These are phyloP conservation scores for Aspergillus versicolor DNA, from an alignment of 2,329 filamentous ascomycete genomes.

Conservation along the genomic window DNA sequence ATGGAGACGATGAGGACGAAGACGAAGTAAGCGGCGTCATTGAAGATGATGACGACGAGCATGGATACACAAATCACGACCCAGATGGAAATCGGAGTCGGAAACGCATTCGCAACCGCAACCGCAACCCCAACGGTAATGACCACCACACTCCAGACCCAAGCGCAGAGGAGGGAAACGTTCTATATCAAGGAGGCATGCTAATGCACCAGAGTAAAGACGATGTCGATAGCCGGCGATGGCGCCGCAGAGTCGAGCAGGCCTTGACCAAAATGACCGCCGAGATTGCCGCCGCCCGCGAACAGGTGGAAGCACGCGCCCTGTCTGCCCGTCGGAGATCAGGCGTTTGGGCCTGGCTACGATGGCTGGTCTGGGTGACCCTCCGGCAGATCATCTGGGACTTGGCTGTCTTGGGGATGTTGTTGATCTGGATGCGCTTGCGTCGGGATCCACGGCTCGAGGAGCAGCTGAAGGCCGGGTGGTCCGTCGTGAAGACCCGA, in stretches of 20 bases:
- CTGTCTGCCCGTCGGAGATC: constrained; percentile 68
- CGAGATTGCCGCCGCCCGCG: constrained; percentile 85
- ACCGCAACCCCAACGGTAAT: constrained; percentile 9
- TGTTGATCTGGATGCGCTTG: constrained; percentile 43
- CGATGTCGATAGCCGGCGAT: constrained; percentile 53
- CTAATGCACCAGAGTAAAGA: constrained; percentile 12
- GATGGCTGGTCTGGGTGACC: constrained; percentile 67
- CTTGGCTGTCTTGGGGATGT: constrained; percentile 50
- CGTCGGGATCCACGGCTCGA: constrained; percentile 45
- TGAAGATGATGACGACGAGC: constrained; percentile 2
- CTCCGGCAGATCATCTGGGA: constrained; percentile 76
- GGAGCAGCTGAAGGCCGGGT: constrained; percentile 33
- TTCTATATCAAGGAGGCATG: constrained; percentile 4
- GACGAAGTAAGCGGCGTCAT: constrained; percentile 3
- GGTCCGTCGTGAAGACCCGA: constrained; percentile 34
- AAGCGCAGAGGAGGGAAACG: constrained; percentile 10
- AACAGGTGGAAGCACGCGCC: constrained; percentile 78
- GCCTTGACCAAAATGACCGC: constrained; percentile 86
- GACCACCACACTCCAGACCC: constrained; percentile 11
- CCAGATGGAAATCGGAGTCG: neutral
- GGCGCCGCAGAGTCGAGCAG: constrained; percentile 79
- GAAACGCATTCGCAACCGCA: constrained; percentile 10
- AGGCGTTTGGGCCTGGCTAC: constrained; percentile 67
- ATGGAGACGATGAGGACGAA: constrained; percentile 24
- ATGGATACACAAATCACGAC: constrained; percentile 2